These are phyloP conservation scores for Rauvolfia tetraphylla DNA, from an alignment of 257 asterid species.

Conservation along the genomic window DNA sequence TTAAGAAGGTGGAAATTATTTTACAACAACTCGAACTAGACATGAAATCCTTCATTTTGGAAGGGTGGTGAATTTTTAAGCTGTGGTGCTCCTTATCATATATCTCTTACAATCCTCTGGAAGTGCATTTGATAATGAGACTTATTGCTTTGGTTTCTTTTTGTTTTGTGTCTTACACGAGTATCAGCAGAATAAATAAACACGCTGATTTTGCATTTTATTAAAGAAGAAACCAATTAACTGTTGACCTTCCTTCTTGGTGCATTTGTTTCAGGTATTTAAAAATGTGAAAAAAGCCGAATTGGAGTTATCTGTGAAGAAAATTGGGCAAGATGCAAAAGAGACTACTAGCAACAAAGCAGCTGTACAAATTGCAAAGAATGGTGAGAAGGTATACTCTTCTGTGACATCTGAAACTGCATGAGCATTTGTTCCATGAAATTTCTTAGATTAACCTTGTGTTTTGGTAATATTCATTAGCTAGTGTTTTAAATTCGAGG, in stretches of 20 bases:
- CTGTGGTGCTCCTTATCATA: background rate
- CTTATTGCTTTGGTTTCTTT: background rate
- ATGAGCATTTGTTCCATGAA: slow-evolving; percentile 1
- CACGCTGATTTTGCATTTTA: background rate
- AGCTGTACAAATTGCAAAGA: slow-evolving; percentile 45
- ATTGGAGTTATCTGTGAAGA: slow-evolving; percentile 46
- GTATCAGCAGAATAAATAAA: background rate
- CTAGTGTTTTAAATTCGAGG: background rate
- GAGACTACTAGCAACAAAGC: slow-evolving; percentile 32
- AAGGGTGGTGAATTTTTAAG: background rate
- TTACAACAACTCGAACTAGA: background rate
- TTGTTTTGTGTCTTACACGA: background rate
- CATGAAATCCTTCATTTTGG: background rate
- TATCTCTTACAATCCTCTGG: background rate
- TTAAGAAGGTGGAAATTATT: background rate
- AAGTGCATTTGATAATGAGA: background rate
- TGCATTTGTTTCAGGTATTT: slow-evolving; percentile 29
- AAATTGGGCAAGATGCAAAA: slow-evolving; percentile 46
- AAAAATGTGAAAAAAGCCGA: slow-evolving; percentile 52
- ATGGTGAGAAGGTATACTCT: slow-evolving; percentile 43
- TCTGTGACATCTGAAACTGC: background rate
- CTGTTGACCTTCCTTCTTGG: slow-evolving; percentile 12
- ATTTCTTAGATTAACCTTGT: background rate
- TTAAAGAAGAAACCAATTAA: background rate
- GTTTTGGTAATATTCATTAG: background rate